A percentile compares a stretch with the other conserved stretches of the same genome.
phyloP scores from a whole-genome alignment of 2,329 filamentous ascomycete genomes.

The Pyrenochaeta sp. region DNA sequence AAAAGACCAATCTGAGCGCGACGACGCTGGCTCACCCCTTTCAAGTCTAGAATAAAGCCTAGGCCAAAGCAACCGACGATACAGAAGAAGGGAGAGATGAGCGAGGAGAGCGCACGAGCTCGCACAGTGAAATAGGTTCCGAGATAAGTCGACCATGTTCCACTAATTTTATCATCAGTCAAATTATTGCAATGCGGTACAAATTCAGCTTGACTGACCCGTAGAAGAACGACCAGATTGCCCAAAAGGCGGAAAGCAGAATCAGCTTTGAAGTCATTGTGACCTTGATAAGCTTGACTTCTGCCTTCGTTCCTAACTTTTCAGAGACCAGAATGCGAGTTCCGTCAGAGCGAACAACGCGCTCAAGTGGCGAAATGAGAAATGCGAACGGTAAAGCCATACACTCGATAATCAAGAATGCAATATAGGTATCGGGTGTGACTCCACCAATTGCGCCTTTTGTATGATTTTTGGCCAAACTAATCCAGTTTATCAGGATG shows the following conservation, averaged over 20 bases:
- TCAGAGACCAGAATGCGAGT: slow-evolving; percentile 54
- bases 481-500: too few species aligned
- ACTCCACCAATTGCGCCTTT: slow-evolving; percentile 47
- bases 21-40: slow-evolving; percentile 67
- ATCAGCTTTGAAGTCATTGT: slow-evolving; percentile 50
- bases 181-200: neutral
- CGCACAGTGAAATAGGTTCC: slow-evolving; percentile 56
- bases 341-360: slow-evolving; percentile 56
- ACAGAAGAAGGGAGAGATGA: slow-evolving; percentile 59
- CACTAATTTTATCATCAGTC: slow-evolving; percentile 33
- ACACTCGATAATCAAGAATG: slow-evolving; percentile 57
- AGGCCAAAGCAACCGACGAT: slow-evolving; percentile 59
- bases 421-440: slow-evolving; percentile 56
- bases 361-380: slow-evolving; percentile 56
- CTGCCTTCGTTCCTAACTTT: slow-evolving; percentile 48
- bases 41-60: slow-evolving; percentile 67
- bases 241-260: slow-evolving; percentile 52
- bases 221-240: slow-evolving; percentile 58
- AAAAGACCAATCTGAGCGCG: slow-evolving; percentile 57
- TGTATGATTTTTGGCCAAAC: slow-evolving; percentile 35
- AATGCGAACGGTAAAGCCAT: slow-evolving; percentile 57
- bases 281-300: slow-evolving; percentile 51
- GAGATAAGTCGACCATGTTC: slow-evolving; percentile 57
- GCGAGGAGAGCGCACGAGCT: slow-evolving; percentile 54
- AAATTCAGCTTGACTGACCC: slow-evolving; percentile 12